These are phyloP conservation scores for Colletotrichum euphorbiae DNA, from an alignment of 2,329 filamentous ascomycete genomes.

Conservation along the genomic window DNA sequence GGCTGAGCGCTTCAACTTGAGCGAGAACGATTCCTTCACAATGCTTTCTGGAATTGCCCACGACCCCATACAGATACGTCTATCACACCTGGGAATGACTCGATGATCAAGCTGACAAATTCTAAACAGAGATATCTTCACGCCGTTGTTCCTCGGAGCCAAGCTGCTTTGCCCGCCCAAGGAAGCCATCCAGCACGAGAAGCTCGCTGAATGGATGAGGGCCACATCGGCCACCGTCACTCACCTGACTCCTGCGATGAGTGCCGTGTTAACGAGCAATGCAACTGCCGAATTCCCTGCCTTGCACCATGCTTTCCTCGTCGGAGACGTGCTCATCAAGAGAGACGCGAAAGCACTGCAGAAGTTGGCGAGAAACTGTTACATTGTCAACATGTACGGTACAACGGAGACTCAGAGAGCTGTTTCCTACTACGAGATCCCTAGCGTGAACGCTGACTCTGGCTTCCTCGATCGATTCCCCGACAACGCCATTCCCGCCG, in stretches of 20 bases:
- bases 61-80: constrained; percentile 66
- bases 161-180: constrained; percentile 29
- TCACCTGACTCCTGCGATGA: constrained; percentile 96
- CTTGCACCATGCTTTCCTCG: constrained; percentile 86
- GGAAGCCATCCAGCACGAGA: constrained; percentile 89
- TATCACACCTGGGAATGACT: too few species aligned
- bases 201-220: constrained; percentile 88
- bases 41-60: constrained; percentile 84
- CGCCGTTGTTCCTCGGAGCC: constrained; percentile 80
- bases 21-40: constrained; percentile 79
- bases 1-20: constrained; percentile 82
- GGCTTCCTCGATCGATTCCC: constrained; percentile 55
- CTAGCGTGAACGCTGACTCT: constrained; percentile 72
- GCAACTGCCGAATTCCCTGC: constrained; percentile 81
- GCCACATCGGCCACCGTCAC: constrained; percentile 77
- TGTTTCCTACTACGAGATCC: constrained; percentile 83
- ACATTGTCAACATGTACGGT: constrained; percentile 88
- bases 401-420: constrained; percentile 73
- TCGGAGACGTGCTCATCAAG: constrained; percentile 90
- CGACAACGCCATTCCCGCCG: constrained; percentile 81
- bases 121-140: constrained; percentile 75
- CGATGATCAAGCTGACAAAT: too few species aligned
- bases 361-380: constrained; percentile 77
- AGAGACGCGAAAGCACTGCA: constrained; percentile 84
- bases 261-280: constrained; percentile 90